Conservation (phyloP, 257 asterid genomes). For the Solanum clarkiae region DNA sequence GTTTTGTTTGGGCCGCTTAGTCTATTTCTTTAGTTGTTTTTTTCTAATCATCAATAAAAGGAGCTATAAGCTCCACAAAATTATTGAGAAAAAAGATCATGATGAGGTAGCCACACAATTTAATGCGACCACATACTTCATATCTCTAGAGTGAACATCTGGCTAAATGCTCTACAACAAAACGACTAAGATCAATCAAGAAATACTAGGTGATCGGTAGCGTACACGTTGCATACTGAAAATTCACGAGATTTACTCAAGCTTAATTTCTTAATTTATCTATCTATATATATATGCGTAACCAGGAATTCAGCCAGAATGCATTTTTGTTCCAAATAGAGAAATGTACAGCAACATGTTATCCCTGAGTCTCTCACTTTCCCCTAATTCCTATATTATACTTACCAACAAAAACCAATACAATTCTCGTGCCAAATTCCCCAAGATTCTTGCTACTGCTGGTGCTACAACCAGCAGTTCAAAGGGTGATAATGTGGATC, state of each 20-base stretch:
- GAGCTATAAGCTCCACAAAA: no score
- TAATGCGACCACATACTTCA: neutral
- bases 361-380: neutral
- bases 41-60: no score
- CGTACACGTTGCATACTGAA: neutral
- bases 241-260: neutral
- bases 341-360: neutral
- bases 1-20: no score
- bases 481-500: neutral
- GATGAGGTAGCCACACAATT: no score
- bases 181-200: neutral
- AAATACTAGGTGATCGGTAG: neutral
- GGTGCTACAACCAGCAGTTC: neutral
- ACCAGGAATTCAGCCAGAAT: neutral
- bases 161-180: neutral
- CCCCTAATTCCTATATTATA: neutral
- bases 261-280: neutral
- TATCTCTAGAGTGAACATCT: neutral
- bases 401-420: neutral
- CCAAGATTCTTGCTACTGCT: neutral
- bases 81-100: no score
- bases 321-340: neutral
- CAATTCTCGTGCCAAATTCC: neutral
- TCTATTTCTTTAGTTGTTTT: no score
- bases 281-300: neutral